Base-by-base conservation (phyloP, 2,329 filamentous ascomycete species). In the Fonsecaea multimorphosa region DNA sequence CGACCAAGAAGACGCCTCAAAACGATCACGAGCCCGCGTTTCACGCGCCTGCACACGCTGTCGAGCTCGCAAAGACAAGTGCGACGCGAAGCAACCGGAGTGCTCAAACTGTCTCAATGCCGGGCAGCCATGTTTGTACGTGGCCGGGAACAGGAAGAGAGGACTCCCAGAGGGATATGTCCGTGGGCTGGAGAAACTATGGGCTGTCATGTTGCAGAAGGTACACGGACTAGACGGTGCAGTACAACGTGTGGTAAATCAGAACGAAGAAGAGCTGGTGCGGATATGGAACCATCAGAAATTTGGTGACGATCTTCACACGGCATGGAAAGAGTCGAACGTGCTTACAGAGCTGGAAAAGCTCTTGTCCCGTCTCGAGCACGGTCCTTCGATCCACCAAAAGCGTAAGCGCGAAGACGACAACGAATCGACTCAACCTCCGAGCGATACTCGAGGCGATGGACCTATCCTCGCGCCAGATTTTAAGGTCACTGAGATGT, bases 91-190 rank as follows among this genome's bases (percentile, higher is more conserved):
- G 34, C 77, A 77, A 68, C 80, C 80, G 38, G 73, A 76, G 49
- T 82, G 80, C 64, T 78, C 78, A 32, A 78, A 78, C 64, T 82
- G 80, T 65, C 74, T 74, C 61, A 75, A 73, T 24, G 76, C 78
- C 8, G 76, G 75, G 64, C 77, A 79, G 58, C 71, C 75, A 34
- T 82, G 80, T 63, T 77, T 76, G 31, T 82, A 82, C 71, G 77
- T 81, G 59, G 77, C 79, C 12, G 75, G 76, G 61, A 78, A 76
- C 55, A 81, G 81, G 71, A 81, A 81, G 69, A 76, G 80, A 59
- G 80, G 80, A 19, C 70, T 81, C 16, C 80, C 79, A 1, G 80
- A 81, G 68, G 80, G 80, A 40, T 82, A 82, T 72, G 79, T 82
- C 34, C 78, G 80, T 22, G 79, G 79, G 2, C 62, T 82, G 60